Evolutionary conservation across 2,329 filamentous ascomycete genomes (phyloP), one percentile per base, ranked within the genome.

Genomic region (Coniochaeta pulveracea): DNA sequence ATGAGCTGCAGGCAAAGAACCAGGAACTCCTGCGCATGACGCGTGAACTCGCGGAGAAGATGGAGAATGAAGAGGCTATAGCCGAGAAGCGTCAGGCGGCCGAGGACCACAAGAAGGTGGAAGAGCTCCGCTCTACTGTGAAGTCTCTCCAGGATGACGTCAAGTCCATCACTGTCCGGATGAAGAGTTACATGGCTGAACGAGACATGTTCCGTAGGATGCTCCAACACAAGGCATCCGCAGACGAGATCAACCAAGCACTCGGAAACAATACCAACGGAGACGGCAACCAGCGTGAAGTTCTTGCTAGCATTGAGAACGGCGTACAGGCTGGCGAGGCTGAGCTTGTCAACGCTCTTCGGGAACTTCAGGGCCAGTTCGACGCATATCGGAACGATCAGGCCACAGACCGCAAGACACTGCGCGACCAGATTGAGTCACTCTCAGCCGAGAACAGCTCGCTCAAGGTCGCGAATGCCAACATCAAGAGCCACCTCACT

Each of bases 171-270:
- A 76, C 81, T 26, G 76, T 81, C 19, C 84, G 88, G 37, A 83
- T 86, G 42, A 85, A 94, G 61, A 93, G 85, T 54, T 94, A 93
- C 54, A 85, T 91, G 52, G 85, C 86, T 47, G 91, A 98, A 60
- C 80, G 91, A 40, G 89, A 98, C 52, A 95, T 95, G 75, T 96
- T 95, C 77, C 79, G 89, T 15, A 85, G 88, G 34, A 88, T 96
- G 64, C 72, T 95, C 19, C 83, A 89, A 44, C 83, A 91, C 40
- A 56, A 77, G 59, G 52, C 66, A 49, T 48, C 70, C 50, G 51
- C 72, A 52, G 66, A 61, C 10, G 80, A 86, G 39, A 63, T 80
- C 26, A 69, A 72, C 11, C 78, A 78, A 2, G 66, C 77, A 32
- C 78, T 93, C 49, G 84, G 80, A 2, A 76, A 79, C 45, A n/a